Percentiles rank a stretch among this genome's conserved stretches.
Conservation (phyloP, 73 alveolate species). For the Tetrahymena borealis region DNA sequence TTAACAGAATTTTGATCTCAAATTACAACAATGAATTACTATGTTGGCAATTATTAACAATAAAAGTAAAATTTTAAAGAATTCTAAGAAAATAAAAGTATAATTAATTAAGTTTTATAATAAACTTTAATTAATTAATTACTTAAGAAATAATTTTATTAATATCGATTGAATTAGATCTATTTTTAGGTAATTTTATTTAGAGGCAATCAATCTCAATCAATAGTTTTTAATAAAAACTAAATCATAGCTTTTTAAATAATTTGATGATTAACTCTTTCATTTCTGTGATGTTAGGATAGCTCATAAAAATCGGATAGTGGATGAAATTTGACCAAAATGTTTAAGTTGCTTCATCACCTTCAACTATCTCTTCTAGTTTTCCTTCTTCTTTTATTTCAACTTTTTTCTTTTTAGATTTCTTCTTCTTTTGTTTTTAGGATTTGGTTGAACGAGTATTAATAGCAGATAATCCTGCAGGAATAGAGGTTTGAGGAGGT, state of each 20-base stretch:
- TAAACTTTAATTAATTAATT: too few relatives aligned
- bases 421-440: neutral
- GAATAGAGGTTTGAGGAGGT: neutral
- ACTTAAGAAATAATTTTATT: too few relatives aligned
- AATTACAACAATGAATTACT: too few relatives aligned
- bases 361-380: neutral
- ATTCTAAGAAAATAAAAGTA: too few relatives aligned
- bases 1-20: too few relatives aligned
- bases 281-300: neutral
- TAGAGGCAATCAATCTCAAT: too few relatives aligned
- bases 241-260: neutral
- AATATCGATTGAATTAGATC: too few relatives aligned
- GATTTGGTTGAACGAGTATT: neutral
- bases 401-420: neutral
- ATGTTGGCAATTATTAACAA: too few relatives aligned
- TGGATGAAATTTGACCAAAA: neutral
- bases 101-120: too few relatives aligned
- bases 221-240: neutral
- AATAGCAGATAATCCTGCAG: neutral
- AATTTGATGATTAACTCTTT: neutral
- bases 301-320: neutral
- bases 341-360: neutral
- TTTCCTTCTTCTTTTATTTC: neutral
- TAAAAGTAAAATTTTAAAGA: too few relatives aligned
- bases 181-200: neutral